Evolutionary conservation across 208 protist species (phyloP).

Genomic region (Cochliopodium minus): DNA sequence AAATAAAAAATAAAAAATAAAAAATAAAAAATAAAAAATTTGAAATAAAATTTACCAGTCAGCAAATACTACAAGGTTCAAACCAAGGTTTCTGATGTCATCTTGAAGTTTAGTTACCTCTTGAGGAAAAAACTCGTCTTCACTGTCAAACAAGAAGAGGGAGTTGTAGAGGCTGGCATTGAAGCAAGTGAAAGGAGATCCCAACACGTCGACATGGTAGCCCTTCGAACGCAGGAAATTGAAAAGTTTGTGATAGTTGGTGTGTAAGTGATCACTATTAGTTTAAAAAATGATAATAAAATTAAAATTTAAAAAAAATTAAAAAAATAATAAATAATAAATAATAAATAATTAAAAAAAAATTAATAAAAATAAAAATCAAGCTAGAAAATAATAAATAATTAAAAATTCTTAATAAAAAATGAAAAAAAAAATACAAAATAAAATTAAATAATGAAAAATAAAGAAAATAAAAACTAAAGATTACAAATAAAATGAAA

Average conservation of each 20-base stretch:
- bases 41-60: slow-evolving; percentile 87
- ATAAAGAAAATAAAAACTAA: too few relatives aligned
- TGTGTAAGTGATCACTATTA: neutral
- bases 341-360: too few relatives aligned
- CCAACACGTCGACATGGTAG: slow-evolving; percentile 49
- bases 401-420: too few relatives aligned
- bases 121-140: slow-evolving; percentile 47
- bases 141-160: slow-evolving; percentile 62
- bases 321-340: too few relatives aligned
- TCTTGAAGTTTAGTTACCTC: slow-evolving; percentile 44
- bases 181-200: slow-evolving; percentile 39
- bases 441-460: too few relatives aligned
- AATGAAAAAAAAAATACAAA: too few relatives aligned
- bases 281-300: neutral
- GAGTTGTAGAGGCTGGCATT: slow-evolving; percentile 48
- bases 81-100: slow-evolving; percentile 45
- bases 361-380: too few relatives aligned
- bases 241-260: neutral
- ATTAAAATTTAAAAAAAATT: neutral
- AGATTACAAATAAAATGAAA: too few relatives aligned
- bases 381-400: too few relatives aligned
- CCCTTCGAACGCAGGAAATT: slow-evolving; percentile 10
- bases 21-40: too few relatives aligned
- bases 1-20: too few relatives aligned
- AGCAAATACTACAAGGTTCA: slow-evolving; percentile 58